Conservation (phyloP, 192 early-diverging fungal species). For the Gryganskiella cystojenkinii region DNA sequence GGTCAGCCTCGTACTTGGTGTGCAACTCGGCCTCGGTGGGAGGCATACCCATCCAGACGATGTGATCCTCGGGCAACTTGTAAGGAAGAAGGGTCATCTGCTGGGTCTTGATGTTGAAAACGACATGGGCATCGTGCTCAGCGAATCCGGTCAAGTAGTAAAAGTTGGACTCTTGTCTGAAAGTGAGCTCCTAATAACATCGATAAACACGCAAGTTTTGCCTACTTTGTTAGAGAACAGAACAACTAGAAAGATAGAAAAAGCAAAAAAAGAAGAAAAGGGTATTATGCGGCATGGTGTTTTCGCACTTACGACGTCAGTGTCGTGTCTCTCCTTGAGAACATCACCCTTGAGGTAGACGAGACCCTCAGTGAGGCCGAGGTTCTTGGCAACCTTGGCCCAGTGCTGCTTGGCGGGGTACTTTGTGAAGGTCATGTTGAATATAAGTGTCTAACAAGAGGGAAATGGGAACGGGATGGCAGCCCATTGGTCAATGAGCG, state of each 20-base stretch:
- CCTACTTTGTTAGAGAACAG: no score
- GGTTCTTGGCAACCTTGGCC: conserved; percentile 65
- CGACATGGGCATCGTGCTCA: conserved; percentile 79
- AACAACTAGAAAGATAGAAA: no score
- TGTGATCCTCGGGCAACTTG: conserved; percentile 72
- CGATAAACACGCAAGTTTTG: no score
- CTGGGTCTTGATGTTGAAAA: conserved; percentile 75
- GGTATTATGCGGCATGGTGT: conserved; percentile 41
- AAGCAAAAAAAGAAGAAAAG: conserved; percentile 10
- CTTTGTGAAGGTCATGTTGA: conserved; percentile 44
- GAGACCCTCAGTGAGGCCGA: conserved; percentile 67
- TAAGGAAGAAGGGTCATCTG: conserved; percentile 78
- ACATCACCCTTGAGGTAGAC: conserved; percentile 73
- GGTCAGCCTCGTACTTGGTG: conserved; percentile 75
- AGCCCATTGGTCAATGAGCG: no score
- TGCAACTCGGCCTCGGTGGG: conserved; percentile 66
- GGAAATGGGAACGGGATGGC: no score
- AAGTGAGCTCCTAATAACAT: conserved; percentile 73
- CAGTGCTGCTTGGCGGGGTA: conserved; percentile 74
- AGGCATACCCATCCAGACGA: conserved; percentile 85
- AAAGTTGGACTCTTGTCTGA: conserved; percentile 91
- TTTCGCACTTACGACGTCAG: conserved; percentile 69
- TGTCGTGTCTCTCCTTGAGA: conserved; percentile 72
- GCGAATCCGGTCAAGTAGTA: conserved; percentile 88
- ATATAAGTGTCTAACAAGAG: background rate